phyloP scores from a whole-genome alignment of 257 asterid genomes.

The Buddleja alternifolia region DNA sequence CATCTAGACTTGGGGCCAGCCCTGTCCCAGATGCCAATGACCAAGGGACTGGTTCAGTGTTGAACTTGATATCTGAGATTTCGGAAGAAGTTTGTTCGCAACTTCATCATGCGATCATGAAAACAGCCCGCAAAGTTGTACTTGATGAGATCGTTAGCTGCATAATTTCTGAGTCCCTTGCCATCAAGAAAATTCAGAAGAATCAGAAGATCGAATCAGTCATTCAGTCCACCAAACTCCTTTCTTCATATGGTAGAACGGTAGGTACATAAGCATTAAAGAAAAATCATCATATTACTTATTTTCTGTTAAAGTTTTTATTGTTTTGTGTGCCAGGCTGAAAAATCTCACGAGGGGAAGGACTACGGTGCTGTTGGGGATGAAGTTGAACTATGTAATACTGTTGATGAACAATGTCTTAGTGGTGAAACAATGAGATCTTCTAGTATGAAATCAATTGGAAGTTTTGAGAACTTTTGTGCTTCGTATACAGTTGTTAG shows the following conservation, averaged over 20 bases:
- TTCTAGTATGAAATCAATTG: slow-evolving; percentile 60
- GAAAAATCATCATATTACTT: slow-evolving; percentile 17
- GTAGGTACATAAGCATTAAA: slow-evolving; percentile 35
- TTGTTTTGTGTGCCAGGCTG: slow-evolving; percentile 49
- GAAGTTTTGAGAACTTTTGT: slow-evolving; percentile 77
- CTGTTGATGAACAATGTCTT: slow-evolving; percentile 33
- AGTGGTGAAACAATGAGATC: slow-evolving; percentile 39
- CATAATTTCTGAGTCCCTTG: slow-evolving; percentile 65
- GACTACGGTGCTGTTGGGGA: slow-evolving; percentile 33
- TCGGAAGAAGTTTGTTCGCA: slow-evolving; percentile 79
- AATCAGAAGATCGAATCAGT: slow-evolving; percentile 42
- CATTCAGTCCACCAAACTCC: slow-evolving; percentile 38
- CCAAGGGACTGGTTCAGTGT: slow-evolving; percentile 39
- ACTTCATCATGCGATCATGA: slow-evolving; percentile 81
- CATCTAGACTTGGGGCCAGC: slow-evolving; percentile 43
- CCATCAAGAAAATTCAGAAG: slow-evolving; percentile 55
- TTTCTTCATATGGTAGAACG: slow-evolving; percentile 39
- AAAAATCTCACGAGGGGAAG: slow-evolving; percentile 39
- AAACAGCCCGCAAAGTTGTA: slow-evolving; percentile 78
- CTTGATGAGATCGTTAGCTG: slow-evolving; percentile 83
- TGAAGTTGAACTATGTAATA: slow-evolving; percentile 41
- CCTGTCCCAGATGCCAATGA: slow-evolving; percentile 37
- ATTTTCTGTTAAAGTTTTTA: slow-evolving; percentile 11
- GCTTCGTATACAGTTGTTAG: slow-evolving; percentile 52
- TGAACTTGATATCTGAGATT: slow-evolving; percentile 56